These are phyloP conservation scores for Sugiyamaella valdiviana DNA, from an alignment of 805 yeast genomes.

Conservation along the genomic window DNA sequence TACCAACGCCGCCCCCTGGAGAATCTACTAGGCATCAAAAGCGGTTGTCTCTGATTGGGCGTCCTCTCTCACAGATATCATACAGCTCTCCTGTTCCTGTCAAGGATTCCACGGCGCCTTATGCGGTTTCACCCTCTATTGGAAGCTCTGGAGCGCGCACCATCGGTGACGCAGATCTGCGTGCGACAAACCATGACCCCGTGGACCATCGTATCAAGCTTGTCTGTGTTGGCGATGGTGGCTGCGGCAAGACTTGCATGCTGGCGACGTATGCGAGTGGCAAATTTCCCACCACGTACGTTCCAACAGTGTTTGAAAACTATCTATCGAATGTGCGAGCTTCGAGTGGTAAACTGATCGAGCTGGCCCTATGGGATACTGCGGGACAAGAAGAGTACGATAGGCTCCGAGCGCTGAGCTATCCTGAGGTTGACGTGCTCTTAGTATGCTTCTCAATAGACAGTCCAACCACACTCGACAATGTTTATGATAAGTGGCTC, in stretches of 20 bases:
- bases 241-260: slow-evolving; percentile 84
- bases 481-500: slow-evolving; percentile 75
- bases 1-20: no score
- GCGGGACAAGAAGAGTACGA: slow-evolving; percentile 89
- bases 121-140: no score
- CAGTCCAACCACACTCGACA: slow-evolving; percentile 55
- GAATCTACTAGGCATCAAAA: no score
- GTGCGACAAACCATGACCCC: no score
- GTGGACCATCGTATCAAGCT: slow-evolving; percentile 44
- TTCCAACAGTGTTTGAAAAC: slow-evolving; percentile 80
- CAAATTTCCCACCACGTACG: slow-evolving; percentile 62
- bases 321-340: slow-evolving; percentile 53
- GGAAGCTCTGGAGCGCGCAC: no score
- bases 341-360: slow-evolving; percentile 47
- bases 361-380: slow-evolving; percentile 79
- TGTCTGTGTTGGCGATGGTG: slow-evolving; percentile 86
- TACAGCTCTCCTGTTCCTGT: no score
- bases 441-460: slow-evolving; percentile 72
- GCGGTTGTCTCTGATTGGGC: no score
- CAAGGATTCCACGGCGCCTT: no score
- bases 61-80: no score
- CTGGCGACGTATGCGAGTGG: slow-evolving; percentile 61
- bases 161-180: no score
- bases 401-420: slow-evolving; percentile 68
- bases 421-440: slow-evolving; percentile 71